phyloP scores from a whole-genome alignment of 768 basidiomycete genomes.

The Trametes sanguinea region DNA sequence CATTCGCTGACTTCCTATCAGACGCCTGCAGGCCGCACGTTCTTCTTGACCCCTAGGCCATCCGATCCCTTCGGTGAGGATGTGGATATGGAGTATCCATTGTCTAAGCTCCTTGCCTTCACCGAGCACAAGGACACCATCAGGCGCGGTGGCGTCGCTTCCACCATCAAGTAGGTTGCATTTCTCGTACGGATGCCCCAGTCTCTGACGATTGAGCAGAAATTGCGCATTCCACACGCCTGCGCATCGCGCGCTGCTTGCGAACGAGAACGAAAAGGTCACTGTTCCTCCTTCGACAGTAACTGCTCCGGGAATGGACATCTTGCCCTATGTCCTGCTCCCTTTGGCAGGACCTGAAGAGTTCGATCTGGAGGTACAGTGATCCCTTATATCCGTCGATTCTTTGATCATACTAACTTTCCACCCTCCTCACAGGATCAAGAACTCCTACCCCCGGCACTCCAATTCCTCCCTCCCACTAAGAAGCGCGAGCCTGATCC shows the following conservation, averaged over 20 bases:
- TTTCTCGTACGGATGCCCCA: background rate
- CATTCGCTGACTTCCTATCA: constrained; percentile 31
- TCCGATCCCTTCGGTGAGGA: constrained; percentile 47
- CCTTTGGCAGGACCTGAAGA: constrained; percentile 96
- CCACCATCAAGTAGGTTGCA: constrained; percentile 73
- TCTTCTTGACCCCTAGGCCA: constrained; percentile 74
- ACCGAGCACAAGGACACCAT: constrained; percentile 90
- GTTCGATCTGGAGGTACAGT: constrained; percentile 80
- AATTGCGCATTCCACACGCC: constrained; percentile 75
- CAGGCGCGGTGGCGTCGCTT: constrained; percentile 83
- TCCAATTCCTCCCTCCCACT: constrained; percentile 86
- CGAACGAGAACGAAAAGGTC: constrained; percentile 58
- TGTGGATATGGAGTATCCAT: constrained; percentile 67
- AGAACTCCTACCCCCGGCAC: constrained; percentile 77
- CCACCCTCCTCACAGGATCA: constrained; percentile 57
- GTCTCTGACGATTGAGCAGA: constrained; percentile 43
- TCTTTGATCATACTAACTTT: background rate
- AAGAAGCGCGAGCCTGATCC: constrained; percentile 84
- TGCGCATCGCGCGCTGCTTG: constrained; percentile 72
- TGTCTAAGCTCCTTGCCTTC: constrained; percentile 80
- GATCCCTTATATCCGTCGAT: background rate
- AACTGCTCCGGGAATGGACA: constrained; percentile 75
- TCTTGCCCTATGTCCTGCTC: constrained; percentile 81
- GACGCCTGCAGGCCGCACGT: constrained; percentile 75
- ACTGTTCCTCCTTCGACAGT: constrained; percentile 58